Conservation (phyloP, 441 rosid species). For the Eruca vesicaria region DNA sequence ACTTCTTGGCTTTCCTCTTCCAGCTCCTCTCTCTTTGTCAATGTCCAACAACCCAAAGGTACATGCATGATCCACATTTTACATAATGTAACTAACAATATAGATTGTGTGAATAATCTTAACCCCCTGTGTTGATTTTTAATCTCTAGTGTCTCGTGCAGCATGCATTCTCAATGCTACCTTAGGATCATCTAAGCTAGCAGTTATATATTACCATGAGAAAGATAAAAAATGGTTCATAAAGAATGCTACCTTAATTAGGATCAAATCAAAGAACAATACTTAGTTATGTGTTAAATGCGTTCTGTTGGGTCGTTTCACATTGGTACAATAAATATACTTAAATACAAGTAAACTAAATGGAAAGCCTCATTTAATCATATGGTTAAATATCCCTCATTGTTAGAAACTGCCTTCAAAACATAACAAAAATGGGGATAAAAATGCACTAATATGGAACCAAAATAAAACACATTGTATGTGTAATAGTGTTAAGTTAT, state of each 20-base stretch:
- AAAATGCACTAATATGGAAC: not conserved
- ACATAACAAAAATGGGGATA: not conserved
- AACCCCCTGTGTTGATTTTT: not conserved
- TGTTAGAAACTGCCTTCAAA: not conserved
- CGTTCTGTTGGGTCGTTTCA: not conserved
- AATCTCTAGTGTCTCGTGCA: slow-evolving; percentile 20
- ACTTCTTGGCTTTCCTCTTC: slow-evolving; percentile 66
- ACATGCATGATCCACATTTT: slow-evolving; percentile 21
- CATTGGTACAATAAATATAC: not conserved
- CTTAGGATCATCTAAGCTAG: slow-evolving; percentile 1
- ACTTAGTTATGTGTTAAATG: not conserved
- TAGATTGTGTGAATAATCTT: slow-evolving; percentile 7
- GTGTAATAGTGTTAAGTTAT: not conserved
- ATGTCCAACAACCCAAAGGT: slow-evolving; percentile 70
- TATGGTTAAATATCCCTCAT: slow-evolving; percentile 5
- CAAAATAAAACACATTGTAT: not conserved
- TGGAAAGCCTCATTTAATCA: not conserved
- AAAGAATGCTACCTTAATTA: not conserved
- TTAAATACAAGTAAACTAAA: not conserved
- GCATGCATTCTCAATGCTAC: slow-evolving; percentile 24
- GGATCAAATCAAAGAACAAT: slow-evolving; percentile 2
- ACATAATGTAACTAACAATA: not conserved
- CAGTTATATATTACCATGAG: slow-evolving; percentile 4
- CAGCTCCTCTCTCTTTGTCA: slow-evolving; percentile 67
- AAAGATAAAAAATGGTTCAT: not conserved